Base-by-base conservation (phyloP, 2,329 filamentous ascomycete species). In the Pyrenochaeta sp. region DNA sequence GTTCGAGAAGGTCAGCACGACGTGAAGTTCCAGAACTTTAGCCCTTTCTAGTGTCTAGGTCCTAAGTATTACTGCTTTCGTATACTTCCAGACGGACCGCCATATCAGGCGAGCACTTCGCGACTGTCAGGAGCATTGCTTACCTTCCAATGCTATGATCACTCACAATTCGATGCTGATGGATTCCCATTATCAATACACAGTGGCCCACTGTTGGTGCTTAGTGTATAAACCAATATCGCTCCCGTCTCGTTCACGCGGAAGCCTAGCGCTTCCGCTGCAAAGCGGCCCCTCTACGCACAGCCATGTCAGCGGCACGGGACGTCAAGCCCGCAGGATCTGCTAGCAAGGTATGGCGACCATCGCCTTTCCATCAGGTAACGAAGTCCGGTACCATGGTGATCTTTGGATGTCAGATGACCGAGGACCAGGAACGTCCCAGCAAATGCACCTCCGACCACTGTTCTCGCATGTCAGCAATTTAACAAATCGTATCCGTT, bases 241-340 rank as follows among this genome's bases (percentile, higher is more conserved):
- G 9, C 29, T 27, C 17, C n/a, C 31, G 31, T 34, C 21, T 7
- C 11, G 19, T 22, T 22, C 11, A 31, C 31, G 19, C 22, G 30
- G 23, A 23, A 35, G 30, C 30, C 30, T 41, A 41, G 38, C 29
- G 30, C 22, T 35, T 35, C 38, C 38, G 38, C 30, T 28, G 31
- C 17, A 15, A 27, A 27, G 29, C 23, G 38, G 36, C 9, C 37
- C n/a, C 19, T 18, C 20, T 22, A 18, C 17, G 15, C 15, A 27
- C 22, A 35, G 22, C 22, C 29, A 39, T 24, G 36, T 31, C 27
- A 39, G 28, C 36, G 35, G 35, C 18, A 39, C 35, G 35, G 35
- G 26, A 30, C 35, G 35, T 21, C 24, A 29, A 23, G 10, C 24
- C 17, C 15, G 26, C 18, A 24, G 19, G 36, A 31, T 23, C 27